Evolutionary conservation across 129 eudicot genomes (phyloP), one percentile per base, ranked within the genome.

Genomic region (Ambrosia trifida): DNA sequence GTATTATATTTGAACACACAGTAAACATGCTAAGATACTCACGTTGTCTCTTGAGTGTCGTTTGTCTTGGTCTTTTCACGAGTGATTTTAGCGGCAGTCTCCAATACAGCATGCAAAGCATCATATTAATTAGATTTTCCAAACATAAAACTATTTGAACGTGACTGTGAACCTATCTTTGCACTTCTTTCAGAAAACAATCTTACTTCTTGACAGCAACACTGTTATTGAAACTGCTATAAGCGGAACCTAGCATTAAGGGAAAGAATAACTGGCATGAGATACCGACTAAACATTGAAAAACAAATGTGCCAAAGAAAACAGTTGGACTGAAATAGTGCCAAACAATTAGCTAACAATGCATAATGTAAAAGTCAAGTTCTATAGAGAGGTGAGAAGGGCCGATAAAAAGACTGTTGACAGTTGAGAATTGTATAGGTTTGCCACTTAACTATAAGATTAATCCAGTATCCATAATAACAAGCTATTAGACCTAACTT

Each of bases 41-140:
- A 95, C 99, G 75, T 88, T 24, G 83, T 49, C 76, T 76, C 94
- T 70, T 83, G 87, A 44, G 96, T 89, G 57, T 95, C 99, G 76
- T 95, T 89, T 75, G 86, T 90, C 82, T 89, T 94, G 60, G 57
- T 36, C 83, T 95, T 95, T 41, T 94, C 99, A 72, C 87, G 99
- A 46, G 89, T 87, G 47, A 90, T 80, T 86, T 86, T 90, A 71
- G 91, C 97, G 0, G 90, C 99, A 69, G 97, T 95, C 85, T 95
- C 99, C 77, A 90, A 64, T 73, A 80, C 97, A 74, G 96, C 99
- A 97, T 95, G 82, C 73, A 75, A n/a, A n/a, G n/a, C n/a, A n/a
- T n/a, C n/a, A n/a, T n/a, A 70, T 45, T 44, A 16, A 58, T 58
- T 31, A 32, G 31, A 43, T 54, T 19, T 41, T 28, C 54, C 17